Percentiles rank a stretch among this genome's conserved stretches.
phyloP scores from a whole-genome alignment of 441 rosid species.

The Gossypium gossypioides region DNA sequence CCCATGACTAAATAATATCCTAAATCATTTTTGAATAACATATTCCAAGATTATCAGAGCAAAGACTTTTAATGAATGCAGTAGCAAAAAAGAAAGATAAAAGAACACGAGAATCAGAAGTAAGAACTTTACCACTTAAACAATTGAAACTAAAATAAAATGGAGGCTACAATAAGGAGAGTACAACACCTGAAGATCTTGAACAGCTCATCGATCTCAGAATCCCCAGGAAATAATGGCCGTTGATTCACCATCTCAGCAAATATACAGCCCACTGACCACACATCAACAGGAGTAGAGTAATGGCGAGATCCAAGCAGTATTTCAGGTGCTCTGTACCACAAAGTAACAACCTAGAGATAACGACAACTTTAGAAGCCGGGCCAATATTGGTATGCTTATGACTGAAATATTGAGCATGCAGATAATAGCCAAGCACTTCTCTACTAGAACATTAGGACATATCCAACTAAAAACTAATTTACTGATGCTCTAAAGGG shows the following conservation, averaged over 20 bases:
- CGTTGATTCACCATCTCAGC: conserved; percentile 94
- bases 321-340: conserved; percentile 99
- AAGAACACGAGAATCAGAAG: not conserved
- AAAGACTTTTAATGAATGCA: not conserved
- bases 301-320: conserved; percentile 93
- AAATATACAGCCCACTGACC: conserved; percentile 99
- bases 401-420: not conserved
- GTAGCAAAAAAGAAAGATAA: not conserved
- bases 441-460: not conserved
- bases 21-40: not conserved
- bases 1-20: not conserved
- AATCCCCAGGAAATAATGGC: conserved; percentile 92
- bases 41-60: not conserved
- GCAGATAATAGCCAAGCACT: not conserved
- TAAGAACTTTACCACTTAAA: not conserved
- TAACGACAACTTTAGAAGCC: not conserved
- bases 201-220: conserved; percentile 90
- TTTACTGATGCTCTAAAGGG: not conserved
- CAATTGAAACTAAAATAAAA: not conserved
- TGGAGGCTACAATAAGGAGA: not conserved
- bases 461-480: not conserved
- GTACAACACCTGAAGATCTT: conserved; percentile 77
- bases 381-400: not conserved
- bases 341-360: conserved; percentile 82
- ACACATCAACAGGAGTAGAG: conserved; percentile 93